Base-by-base conservation (phyloP, 768 basidiomycete genomes). In the Mycena albidolilacea region DNA sequence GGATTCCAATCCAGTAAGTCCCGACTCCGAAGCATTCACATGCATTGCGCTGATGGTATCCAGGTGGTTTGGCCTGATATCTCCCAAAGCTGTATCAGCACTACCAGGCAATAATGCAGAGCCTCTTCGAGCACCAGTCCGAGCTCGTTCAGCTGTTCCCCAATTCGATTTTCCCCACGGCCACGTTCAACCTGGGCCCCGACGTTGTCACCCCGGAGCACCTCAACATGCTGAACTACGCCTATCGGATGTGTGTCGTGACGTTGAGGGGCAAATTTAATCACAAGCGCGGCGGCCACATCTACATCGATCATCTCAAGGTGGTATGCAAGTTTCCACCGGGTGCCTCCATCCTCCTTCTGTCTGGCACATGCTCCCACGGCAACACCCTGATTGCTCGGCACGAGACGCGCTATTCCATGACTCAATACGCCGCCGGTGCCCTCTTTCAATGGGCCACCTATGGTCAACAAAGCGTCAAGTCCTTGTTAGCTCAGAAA, bases 401-500 rank as follows among this genome's bases (percentile, higher is more conserved):
- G 8, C 69, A 58, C 0, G 78, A 80, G 54, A 60, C n/a, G 4
- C 75, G 78, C 11, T 71, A 74, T 21, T 77, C 78, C 0, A 65
- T 80, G 58, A 77, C 76, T 1, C 79, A 79, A 54, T 80, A 79
- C 52, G 52, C 74, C 6, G 77, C 80, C 0, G 64, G 54, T 6
- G 64, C n/a, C 14, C 52, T 66, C 5, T 66, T 66, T n/a, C 64
- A 54, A 0, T 66, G 64, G 64, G 64, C 39, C 1, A 21, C 52
- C 2, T 66, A 66, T 11, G 64, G 64, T 21, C 44, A 38, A 14
- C 39, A 66, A 23, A 12, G 19, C 3, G 37, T 21, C 38, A 44
- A 55, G 10, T 35, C 38, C 1, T 14, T 66, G 1, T 7, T 66
- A 0, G 38, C 64, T 0, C 10, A 21, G 14, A 3, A 4, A 38